These are phyloP conservation scores for Thalassiosira ordinaria DNA, from an alignment of 352 stramenopile genomes.

Conservation along the genomic window DNA sequence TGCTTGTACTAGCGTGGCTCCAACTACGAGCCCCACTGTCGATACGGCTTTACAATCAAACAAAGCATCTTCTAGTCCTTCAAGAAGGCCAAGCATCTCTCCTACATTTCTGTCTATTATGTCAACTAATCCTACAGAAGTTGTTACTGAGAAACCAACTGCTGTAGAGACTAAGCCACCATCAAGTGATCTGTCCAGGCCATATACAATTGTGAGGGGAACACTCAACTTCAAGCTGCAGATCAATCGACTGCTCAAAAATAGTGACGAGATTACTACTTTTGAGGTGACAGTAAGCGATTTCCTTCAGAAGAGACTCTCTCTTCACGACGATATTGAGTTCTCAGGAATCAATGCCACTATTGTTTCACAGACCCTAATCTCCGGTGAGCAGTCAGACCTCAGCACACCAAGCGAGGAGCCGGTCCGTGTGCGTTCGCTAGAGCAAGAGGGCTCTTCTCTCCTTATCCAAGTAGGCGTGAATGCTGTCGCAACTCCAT, in stretches of 20 bases:
- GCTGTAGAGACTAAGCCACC: neutral
- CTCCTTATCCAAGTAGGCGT: no score
- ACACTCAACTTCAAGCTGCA: constrained; percentile 10
- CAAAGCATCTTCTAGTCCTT: no score
- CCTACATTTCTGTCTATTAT: neutral
- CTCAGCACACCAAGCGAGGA: neutral
- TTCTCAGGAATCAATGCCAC: constrained; percentile 5
- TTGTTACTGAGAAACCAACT: neutral
- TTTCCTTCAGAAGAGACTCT: neutral
- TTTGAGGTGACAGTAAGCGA: neutral
- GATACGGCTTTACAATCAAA: neutral
- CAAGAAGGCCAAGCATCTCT: neutral
- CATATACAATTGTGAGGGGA: neutral
- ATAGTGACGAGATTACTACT: neutral
- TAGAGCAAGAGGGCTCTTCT: neutral
- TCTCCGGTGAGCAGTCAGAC: neutral
- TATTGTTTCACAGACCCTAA: neutral
- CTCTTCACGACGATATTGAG: neutral
- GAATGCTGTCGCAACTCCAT: neutral
- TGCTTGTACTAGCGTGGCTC: constrained; percentile 1
- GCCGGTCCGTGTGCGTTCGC: neutral
- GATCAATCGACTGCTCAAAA: neutral
- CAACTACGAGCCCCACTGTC: neutral
- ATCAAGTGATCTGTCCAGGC: neutral
- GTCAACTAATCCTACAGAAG: neutral